phyloP scores from a whole-genome alignment of 2,329 filamentous ascomycete genomes.

The Neonectria magnoliae region DNA sequence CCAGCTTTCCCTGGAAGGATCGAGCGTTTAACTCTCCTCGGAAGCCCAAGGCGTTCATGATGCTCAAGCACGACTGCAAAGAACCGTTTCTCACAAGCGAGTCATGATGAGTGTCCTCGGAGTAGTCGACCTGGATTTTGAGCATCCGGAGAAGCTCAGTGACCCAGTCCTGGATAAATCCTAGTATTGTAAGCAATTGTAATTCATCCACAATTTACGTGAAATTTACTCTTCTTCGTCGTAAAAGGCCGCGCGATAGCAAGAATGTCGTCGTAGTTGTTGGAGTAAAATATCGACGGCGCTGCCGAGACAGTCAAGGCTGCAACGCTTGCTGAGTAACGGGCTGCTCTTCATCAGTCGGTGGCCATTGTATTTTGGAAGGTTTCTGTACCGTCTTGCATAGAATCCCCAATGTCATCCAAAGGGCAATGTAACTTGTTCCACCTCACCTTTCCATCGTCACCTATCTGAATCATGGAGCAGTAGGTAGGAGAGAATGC shows the following conservation, averaged over 20 bases:
- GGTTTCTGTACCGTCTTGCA: conserved; percentile 58
- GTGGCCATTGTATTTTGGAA: background rate
- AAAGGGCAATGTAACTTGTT: conserved; percentile 62
- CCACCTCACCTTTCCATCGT: conserved; percentile 69
- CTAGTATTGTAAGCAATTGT: conserved; percentile 49
- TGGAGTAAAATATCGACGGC: conserved; percentile 55
- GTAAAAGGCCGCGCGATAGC: conserved; percentile 68
- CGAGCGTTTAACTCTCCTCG: conserved; percentile 69
- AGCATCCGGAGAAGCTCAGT: conserved; percentile 75
- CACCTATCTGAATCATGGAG: conserved; percentile 67
- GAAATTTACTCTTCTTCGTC: conserved; percentile 45
- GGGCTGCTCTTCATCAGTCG: conserved; percentile 50
- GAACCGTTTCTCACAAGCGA: conserved; percentile 76
- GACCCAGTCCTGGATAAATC: conserved; percentile 70
- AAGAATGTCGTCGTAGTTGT: conserved; percentile 76
- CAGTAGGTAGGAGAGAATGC: conserved; percentile 69
- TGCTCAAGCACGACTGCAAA: conserved; percentile 79
- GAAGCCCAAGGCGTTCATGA: conserved; percentile 82
- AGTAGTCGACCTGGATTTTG: conserved; percentile 82
- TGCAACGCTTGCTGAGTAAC: conserved; percentile 68
- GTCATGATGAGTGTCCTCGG: conserved; percentile 77
- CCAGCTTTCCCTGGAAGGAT: conserved; percentile 76
- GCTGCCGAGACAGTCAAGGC: conserved; percentile 65
- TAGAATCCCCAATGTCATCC: conserved; percentile 58
- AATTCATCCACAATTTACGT: too few species aligned